Conservation (phyloP, 2,329 filamentous ascomycete genomes). For the Ceratocystis ficicola region DNA sequence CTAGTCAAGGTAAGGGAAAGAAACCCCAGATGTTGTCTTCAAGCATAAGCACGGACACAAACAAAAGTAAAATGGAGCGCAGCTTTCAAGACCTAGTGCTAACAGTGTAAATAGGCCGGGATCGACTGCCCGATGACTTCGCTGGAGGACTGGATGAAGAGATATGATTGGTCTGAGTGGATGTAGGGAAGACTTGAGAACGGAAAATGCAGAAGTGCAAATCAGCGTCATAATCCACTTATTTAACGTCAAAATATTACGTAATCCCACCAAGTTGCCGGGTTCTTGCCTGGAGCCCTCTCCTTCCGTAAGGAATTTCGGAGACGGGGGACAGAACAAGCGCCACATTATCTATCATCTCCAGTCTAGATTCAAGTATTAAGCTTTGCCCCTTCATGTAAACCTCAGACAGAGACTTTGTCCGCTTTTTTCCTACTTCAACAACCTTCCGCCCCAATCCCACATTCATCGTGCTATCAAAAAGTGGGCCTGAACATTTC, state of each 20-base stretch:
- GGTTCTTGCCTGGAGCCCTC: too few species aligned
- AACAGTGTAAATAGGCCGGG: conserved; percentile 29
- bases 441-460: neutral
- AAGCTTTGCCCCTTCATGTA: too few species aligned
- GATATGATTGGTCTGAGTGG: conserved; percentile 30
- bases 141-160: conserved; percentile 30
- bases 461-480: neutral
- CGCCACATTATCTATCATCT: too few species aligned
- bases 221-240: neutral
- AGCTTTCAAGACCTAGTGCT: neutral
- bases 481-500: too few species aligned
- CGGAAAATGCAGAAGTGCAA: neutral
- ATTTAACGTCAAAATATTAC: neutral
- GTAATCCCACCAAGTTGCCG: neutral
- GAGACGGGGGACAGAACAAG: neutral
- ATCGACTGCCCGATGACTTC: conserved; percentile 36
- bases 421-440: neutral
- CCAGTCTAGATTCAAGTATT: too few species aligned
- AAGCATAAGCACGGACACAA: too few species aligned
- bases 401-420: neutral
- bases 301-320: neutral
- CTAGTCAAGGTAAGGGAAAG: conserved; percentile 32
- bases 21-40: neutral
- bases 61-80: neutral
- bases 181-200: neutral